These are phyloP conservation scores for Paramecium primaurelia DNA, from an alignment of 73 alveolate species.

Conservation along the genomic window DNA sequence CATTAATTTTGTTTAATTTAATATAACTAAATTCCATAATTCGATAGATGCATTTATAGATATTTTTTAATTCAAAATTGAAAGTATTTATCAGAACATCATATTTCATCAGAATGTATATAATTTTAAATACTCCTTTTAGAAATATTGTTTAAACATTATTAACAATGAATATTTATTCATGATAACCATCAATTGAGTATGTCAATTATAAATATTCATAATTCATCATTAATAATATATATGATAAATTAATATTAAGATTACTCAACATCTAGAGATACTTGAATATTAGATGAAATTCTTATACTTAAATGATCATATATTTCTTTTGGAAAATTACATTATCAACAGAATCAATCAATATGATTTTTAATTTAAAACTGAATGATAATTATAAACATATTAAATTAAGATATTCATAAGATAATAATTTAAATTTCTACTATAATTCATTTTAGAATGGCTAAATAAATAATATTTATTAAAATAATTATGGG, in stretches of 20 bases:
- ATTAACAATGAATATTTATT: not conserved
- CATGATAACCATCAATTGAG: not conserved
- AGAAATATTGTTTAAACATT: not conserved
- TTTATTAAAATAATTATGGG: not conserved
- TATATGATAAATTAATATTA: not conserved
- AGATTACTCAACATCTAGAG: not conserved
- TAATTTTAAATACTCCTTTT: not conserved
- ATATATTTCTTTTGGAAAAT: not conserved
- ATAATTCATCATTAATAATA: not conserved
- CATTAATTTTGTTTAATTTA: not conserved
- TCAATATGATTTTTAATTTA: not conserved
- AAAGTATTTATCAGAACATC: not conserved
- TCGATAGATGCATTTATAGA: not conserved
- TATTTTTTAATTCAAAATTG: not conserved
- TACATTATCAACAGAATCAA: not conserved
- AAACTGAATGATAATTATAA: not conserved
- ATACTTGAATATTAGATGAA: not conserved
- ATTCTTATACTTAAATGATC: not conserved
- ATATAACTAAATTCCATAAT: not conserved
- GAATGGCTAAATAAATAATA: no score
- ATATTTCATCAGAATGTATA: not conserved
- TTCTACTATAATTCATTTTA: not conserved
- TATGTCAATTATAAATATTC: not conserved
- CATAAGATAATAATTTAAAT: not conserved
- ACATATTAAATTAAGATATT: not conserved